Conservation (phyloP, 2,329 filamentous ascomycete species). For the Colletotrichum karsti region DNA sequence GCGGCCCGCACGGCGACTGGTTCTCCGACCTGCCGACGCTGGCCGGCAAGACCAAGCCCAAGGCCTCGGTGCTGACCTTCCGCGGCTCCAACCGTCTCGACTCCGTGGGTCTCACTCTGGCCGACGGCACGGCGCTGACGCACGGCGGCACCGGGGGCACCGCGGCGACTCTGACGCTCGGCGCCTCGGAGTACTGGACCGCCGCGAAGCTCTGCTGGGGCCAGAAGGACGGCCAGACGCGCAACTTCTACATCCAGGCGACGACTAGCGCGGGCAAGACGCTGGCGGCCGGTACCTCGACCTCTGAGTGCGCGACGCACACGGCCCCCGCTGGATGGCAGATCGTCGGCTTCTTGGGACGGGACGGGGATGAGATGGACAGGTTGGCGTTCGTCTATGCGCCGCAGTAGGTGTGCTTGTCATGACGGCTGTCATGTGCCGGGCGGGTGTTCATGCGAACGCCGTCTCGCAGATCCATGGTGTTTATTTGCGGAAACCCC, state of each 20-base stretch:
- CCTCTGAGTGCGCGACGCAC: slow-evolving; percentile 54
- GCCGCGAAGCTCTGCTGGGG: slow-evolving; percentile 59
- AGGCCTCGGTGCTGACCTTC: slow-evolving; percentile 50
- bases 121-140: slow-evolving; percentile 54
- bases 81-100: slow-evolving; percentile 59
- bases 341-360: slow-evolving; percentile 62
- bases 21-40: slow-evolving; percentile 62
- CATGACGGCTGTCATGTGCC: not conserved
- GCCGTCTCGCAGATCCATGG: not conserved
- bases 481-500: not conserved
- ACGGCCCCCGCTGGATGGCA: slow-evolving; percentile 57
- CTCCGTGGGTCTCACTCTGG: slow-evolving; percentile 54
- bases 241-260: slow-evolving; percentile 65
- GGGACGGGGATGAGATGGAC: slow-evolving; percentile 64
- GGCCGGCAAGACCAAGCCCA: slow-evolving; percentile 39
- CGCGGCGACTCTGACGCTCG: slow-evolving; percentile 51
- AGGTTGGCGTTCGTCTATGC: slow-evolving; percentile 59
- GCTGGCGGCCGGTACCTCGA: slow-evolving; percentile 53
- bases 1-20: slow-evolving; percentile 59
- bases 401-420: slow-evolving; percentile 8
- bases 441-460: not conserved
- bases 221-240: slow-evolving; percentile 51
- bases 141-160: slow-evolving; percentile 65
- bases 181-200: slow-evolving; percentile 55
- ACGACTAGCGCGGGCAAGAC: slow-evolving; percentile 58